Evolutionary conservation across 2,329 filamentous ascomycete species (phyloP).

Genomic region (Emydomyces testavorans): DNA sequence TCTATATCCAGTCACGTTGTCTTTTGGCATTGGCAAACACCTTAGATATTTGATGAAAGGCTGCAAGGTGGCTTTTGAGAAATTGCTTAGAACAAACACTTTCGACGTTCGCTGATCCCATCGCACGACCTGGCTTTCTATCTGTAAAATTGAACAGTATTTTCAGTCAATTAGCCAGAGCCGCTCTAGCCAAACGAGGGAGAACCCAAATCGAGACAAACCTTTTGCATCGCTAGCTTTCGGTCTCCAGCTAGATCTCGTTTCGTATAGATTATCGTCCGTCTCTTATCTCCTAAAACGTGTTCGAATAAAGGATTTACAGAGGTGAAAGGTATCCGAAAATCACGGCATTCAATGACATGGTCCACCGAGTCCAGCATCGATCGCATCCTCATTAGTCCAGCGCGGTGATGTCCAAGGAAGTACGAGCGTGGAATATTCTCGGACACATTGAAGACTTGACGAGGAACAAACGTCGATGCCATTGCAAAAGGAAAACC

Average conservation of each 20-base stretch:
- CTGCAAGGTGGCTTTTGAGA: constrained; percentile 23
- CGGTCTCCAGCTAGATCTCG: constrained; percentile 54
- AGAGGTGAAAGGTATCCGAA: constrained; percentile 76
- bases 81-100: constrained; percentile 29
- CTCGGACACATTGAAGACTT: constrained; percentile 57
- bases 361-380: constrained; percentile 71
- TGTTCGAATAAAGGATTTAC: constrained; percentile 83
- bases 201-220: constrained; percentile 19
- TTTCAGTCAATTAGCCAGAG: not conserved
- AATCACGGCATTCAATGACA: constrained; percentile 89
- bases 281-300: constrained; percentile 57
- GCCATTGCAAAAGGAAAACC: not conserved
- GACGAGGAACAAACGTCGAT: constrained; percentile 58
- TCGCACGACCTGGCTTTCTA: constrained; percentile 26
- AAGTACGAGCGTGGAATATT: constrained; percentile 84
- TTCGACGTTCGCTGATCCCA: constrained; percentile 25
- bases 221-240: constrained; percentile 32
- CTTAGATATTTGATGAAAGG: constrained; percentile 27
- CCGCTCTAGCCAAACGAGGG: not conserved
- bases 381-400: constrained; percentile 68
- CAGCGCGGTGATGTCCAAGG: constrained; percentile 80
- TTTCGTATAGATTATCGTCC: constrained; percentile 86
- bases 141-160: constrained; percentile 17
- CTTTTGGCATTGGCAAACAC: constrained; percentile 1
- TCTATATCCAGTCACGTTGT: constrained; percentile 60